Evolutionary conservation across 306 rosid genomes (phyloP), one percentile per base, ranked within the genome.

Genomic region (Sophora flavescens): DNA sequence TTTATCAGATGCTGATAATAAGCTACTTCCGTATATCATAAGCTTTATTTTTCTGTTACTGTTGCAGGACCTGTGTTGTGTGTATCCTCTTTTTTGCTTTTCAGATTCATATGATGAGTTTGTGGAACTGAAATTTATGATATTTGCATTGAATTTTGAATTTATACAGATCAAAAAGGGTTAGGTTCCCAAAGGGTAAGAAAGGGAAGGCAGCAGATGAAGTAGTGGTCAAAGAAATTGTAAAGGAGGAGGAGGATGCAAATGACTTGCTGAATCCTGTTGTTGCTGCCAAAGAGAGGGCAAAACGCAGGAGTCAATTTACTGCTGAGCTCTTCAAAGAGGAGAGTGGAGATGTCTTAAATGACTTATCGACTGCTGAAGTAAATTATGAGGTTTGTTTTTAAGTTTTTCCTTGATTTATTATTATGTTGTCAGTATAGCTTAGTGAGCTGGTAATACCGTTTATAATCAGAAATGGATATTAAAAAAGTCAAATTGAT

Each of bases 151-250:
- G 68, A 72, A 70, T 63, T 48, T 68, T 77, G 35, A 36, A 54
- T 57, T 63, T 58, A 22, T 64, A 63, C 67, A 87, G 91, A 39
- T 61, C 68, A 51, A 95, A 92, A 79, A 91, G 85, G 86, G 84
- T 90, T 10, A 80, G 93, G 86, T 95, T 92, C 83, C 97, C 99
- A 0, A 95, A 92, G 86, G 97, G 97, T 6, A 95, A 85, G 90
- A 92, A 95, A 81, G 91, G 76, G 82, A 95, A 78, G 65, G 74
- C 72, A 12, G 97, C 75, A 59, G 88, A 68, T 61, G 92, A 83
- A 74, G 66, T 71, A 36, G 82, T 75, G 60, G 86, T 53, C 7
- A 51, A 61, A 78, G 84, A 14, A 60, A 77, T 72, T 48, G 82
- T 70, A 18, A 87, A 77, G 72, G 81, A 80, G 79, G 84, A 79